phyloP scores from a whole-genome alignment of 2,329 filamentous ascomycete genomes.

The Nectriaceae sp. region DNA sequence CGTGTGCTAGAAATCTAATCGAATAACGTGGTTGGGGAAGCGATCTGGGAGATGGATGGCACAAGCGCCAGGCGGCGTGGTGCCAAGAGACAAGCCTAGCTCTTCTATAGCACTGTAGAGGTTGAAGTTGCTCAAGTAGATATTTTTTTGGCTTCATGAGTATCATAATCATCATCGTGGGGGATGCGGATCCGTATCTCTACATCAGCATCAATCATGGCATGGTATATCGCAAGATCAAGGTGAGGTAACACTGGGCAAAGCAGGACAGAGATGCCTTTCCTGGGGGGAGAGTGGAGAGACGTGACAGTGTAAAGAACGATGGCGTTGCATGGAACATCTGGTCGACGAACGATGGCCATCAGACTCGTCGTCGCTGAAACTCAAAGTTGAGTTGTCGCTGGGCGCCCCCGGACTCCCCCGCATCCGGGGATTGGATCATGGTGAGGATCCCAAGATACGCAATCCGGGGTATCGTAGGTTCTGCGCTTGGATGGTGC shows the following conservation, averaged over 20 bases:
- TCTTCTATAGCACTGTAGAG: no score
- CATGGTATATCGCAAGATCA: background rate
- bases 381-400: background rate
- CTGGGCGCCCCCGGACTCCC: background rate
- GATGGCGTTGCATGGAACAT: background rate
- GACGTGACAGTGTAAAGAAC: background rate
- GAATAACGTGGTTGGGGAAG: no score
- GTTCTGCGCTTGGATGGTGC: background rate
- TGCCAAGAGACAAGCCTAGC: no score
- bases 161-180: background rate
- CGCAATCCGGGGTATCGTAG: conserved; percentile 20
- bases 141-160: no score
- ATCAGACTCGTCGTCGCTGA: background rate
- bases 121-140: no score
- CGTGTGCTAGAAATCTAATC: no score
- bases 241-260: no score
- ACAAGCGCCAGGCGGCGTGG: no score
- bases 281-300: background rate
- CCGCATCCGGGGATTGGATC: background rate
- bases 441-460: background rate
- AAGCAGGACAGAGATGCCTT: no score
- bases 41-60: no score
- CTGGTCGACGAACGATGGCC: background rate
- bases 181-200: background rate
- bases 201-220: background rate